phyloP scores from a whole-genome alignment of 257 asterid species.

The Solanum microdontum region DNA sequence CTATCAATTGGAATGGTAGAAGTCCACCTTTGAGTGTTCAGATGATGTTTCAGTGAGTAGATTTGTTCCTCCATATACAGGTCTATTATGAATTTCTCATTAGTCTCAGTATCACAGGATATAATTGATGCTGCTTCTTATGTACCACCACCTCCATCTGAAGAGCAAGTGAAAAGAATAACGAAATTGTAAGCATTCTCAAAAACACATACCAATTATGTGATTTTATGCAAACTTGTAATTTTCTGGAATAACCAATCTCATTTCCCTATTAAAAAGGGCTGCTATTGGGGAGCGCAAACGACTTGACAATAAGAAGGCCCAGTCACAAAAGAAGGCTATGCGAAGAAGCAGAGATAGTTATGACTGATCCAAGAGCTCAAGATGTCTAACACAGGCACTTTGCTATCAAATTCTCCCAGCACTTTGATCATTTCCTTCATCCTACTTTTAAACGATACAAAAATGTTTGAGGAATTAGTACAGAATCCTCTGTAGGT shows the following conservation, averaged over 20 bases:
- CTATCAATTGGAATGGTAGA: background rate
- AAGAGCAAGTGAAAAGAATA: conserved; percentile 61
- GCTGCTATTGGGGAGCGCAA: conserved; percentile 65
- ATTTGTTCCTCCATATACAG: background rate
- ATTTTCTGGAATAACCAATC: background rate
- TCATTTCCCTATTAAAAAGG: conserved; percentile 18
- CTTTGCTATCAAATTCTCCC: background rate
- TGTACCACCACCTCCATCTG: conserved; percentile 86
- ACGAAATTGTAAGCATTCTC: conserved; percentile 51
- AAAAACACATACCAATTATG: background rate
- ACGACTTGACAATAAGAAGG: conserved; percentile 58
- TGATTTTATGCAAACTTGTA: background rate
- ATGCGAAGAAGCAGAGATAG: conserved; percentile 52
- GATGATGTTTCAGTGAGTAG: background rate
- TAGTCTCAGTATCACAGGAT: conserved; percentile 40
- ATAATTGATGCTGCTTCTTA: conserved; percentile 92
- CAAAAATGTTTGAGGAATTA: background rate
- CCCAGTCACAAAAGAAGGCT: conserved; percentile 57
- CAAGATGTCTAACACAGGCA: background rate
- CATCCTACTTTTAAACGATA: background rate
- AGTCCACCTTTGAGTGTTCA: background rate
- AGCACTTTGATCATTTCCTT: background rate
- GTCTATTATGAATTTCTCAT: background rate
- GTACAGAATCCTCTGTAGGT: background rate
- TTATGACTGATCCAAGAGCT: conserved; percentile 34